Conservation (phyloP, 2,329 filamentous ascomycete species). For the Lachnellula hyalina region DNA sequence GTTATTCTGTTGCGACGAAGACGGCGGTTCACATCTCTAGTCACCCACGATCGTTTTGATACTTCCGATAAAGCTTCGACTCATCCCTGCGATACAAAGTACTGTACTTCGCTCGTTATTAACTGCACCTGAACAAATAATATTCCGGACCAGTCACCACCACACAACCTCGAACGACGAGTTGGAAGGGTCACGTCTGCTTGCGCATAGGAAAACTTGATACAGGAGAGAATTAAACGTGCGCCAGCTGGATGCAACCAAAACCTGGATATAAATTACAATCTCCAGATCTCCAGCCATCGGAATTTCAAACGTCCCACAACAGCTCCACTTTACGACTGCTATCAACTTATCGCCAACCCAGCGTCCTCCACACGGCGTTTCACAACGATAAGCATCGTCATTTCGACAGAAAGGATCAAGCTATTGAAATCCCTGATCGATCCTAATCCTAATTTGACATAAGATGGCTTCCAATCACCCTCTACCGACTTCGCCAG, state of each 20-base stretch:
- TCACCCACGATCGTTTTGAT: not conserved
- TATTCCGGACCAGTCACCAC: not conserved
- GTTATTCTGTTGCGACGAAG: not conserved
- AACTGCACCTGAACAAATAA: not conserved
- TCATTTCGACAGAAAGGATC: slow-evolving; percentile 5
- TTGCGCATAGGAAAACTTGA: not conserved
- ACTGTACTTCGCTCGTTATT: not conserved
- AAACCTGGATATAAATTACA: not conserved
- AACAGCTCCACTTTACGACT: not conserved
- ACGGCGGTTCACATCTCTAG: not conserved
- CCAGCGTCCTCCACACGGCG: slow-evolving; percentile 1
- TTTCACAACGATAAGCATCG: slow-evolving; percentile 6
- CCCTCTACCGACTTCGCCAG: slow-evolving; percentile 30
- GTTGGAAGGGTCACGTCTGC: not conserved
- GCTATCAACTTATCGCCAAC: not conserved
- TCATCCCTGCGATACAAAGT: not conserved
- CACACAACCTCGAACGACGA: not conserved
- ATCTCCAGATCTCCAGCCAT: slow-evolving; percentile 1
- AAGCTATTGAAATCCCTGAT: slow-evolving; percentile 4
- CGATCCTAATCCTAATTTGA: slow-evolving; percentile 6
- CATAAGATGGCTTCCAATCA: slow-evolving; percentile 33
- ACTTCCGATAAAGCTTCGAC: not conserved
- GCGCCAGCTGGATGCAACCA: not conserved
- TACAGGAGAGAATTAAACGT: not conserved
- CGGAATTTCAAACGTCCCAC: slow-evolving; percentile 3